Conservation (phyloP, 495 filamentous ascomycete species). For the Copromyces sp. region DNA sequence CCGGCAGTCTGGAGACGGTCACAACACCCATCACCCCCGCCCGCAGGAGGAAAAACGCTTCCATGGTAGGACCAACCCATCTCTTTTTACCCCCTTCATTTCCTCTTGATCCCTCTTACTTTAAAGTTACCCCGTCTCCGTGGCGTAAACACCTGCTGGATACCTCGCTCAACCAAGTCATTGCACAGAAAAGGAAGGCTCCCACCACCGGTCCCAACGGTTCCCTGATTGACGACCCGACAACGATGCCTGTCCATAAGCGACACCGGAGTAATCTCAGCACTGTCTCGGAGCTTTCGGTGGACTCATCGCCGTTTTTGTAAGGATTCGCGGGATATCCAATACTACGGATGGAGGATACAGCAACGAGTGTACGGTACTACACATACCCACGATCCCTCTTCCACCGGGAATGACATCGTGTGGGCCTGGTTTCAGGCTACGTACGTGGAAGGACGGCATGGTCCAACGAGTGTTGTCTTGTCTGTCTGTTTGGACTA, state of each 20-base stretch:
- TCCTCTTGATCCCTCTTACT: conserved; percentile 3
- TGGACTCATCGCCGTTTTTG: not conserved
- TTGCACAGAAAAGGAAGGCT: conserved; percentile 41
- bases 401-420: not conserved
- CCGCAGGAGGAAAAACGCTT: conserved; percentile 34
- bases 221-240: not conserved
- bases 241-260: conserved; percentile 30
- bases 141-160: conserved; percentile 19
- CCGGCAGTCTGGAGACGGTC: conserved; percentile 42
- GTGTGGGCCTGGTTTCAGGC: not conserved
- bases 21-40: conserved; percentile 45
- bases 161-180: conserved; percentile 27
- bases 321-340: not conserved
- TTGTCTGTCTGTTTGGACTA: not conserved
- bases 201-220: conserved; percentile 20
- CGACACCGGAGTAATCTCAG: conserved; percentile 31
- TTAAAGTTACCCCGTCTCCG: not conserved
- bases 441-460: conserved; percentile 26
- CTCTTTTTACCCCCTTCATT: not conserved
- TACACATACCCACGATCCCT: not conserved
- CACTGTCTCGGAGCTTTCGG: not conserved
- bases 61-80: conserved; percentile 4
- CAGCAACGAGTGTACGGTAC: not conserved
- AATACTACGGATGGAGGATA: not conserved
- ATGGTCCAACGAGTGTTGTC: conserved; percentile 8